phyloP scores from a whole-genome alignment of 208 protist genomes.

The Wallacemonas sp. region DNA sequence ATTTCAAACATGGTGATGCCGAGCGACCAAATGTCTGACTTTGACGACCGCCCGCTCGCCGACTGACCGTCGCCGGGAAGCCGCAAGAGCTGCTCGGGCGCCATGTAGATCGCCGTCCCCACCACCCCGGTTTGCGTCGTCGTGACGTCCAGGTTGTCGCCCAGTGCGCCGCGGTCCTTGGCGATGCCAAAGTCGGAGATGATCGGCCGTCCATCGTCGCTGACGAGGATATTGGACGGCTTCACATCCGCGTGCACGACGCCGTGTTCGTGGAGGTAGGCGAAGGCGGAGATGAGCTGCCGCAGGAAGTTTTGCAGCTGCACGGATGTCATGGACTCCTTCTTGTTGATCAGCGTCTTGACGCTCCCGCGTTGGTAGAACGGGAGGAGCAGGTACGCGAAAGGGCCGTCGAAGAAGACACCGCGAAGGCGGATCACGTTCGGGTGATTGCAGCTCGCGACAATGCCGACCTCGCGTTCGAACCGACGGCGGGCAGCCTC shows the following conservation, averaged over 20 bases:
- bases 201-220: conserved; percentile 55
- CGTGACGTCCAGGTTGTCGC: conserved; percentile 42
- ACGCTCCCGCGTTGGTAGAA: conserved; percentile 59
- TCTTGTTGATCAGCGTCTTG: conserved; percentile 28
- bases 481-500: conserved; percentile 46
- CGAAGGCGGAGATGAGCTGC: conserved; percentile 60
- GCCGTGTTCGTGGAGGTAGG: conserved; percentile 76
- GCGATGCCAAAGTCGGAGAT: conserved; percentile 87
- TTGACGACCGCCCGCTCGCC: conserved; percentile 17
- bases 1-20: conserved; percentile 61
- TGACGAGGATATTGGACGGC: conserved; percentile 76
- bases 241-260: conserved; percentile 80
- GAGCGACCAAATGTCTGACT: conserved; percentile 64
- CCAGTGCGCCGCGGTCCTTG: conserved; percentile 42
- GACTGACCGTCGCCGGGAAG: conserved; percentile 18
- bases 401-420: conserved; percentile 77
- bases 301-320: conserved; percentile 66
- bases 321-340: conserved; percentile 44
- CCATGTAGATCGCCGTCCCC: conserved; percentile 64
- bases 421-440: conserved; percentile 73
- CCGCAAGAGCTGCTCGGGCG: conserved; percentile 56
- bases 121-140: conserved; percentile 23
- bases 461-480: conserved; percentile 63
- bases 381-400: conserved; percentile 66
- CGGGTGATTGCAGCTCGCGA: conserved; percentile 54